Evolutionary conservation across 179 eudicot genomes (phyloP).

Genomic region (Beta lomatogona): DNA sequence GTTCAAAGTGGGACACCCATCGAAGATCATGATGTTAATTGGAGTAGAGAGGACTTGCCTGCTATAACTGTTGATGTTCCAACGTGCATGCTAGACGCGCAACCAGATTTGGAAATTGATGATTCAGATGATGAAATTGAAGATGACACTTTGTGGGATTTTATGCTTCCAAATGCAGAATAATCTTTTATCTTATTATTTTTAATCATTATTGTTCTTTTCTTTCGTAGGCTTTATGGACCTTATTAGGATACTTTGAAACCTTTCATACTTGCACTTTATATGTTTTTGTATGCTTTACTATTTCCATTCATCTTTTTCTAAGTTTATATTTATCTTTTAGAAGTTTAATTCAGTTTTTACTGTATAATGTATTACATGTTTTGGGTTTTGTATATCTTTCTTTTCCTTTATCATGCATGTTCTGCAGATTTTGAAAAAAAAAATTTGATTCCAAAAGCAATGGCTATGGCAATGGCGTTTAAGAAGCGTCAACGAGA

Average conservation of each 20-base stretch:
- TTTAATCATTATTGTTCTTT: not conserved
- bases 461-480: not conserved
- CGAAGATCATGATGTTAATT: not conserved
- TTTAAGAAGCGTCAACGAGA: not conserved
- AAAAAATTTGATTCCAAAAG: not conserved
- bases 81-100: not conserved
- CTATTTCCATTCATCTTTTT: too few relatives aligned
- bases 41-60: not conserved
- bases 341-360: too few relatives aligned
- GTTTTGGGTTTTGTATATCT: not conserved
- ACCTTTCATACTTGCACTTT: too few relatives aligned
- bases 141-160: constrained; percentile 14
- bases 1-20: too few relatives aligned
- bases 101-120: not conserved
- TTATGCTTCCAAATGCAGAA: not conserved
- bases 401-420: not conserved
- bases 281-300: too few relatives aligned
- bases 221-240: too few relatives aligned
- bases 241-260: too few relatives aligned
- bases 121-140: constrained; percentile 16
- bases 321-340: too few relatives aligned
- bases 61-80: not conserved
- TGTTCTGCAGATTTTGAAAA: not conserved
- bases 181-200: too few relatives aligned
- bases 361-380: too few relatives aligned